Base-by-base conservation (phyloP, 805 yeast genomes). In the Clavispora vitiphila region DNA sequence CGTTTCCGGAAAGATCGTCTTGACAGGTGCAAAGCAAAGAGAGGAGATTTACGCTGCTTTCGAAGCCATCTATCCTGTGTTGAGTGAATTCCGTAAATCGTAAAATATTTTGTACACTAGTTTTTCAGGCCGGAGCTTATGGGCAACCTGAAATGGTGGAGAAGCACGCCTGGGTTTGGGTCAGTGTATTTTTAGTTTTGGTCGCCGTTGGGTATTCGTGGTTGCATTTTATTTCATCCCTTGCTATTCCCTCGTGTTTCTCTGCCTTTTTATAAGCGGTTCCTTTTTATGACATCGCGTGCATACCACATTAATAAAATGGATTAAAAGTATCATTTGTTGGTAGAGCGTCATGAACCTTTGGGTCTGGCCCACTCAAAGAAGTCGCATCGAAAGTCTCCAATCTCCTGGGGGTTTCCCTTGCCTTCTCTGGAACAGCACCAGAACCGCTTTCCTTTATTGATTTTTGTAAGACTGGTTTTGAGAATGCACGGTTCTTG, bases 11-110 rank as follows among this genome's bases (percentile, higher is more conserved):
- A 93, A 93, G 65, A 93, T 93, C 67, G 99, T 93, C 39, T 73
- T 93, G 54, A 93, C 99, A 7, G 99, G 99, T 74, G 99, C 99
- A 15, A 93, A 93, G 65, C 97, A 93, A 67, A 84, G 99, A 65
- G 98, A 93, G 64, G 99, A 93, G 65, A 93, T 93, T 50, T 93
- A 93, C 62, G 95, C 90, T 56, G 99, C 99, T 5, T 93, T 93
- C 64, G 99, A 91, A 64, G 95, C 97, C 46, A 93, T 93, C 39
- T 93, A 91, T 66, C 99, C 99, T 38, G 99, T 93, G 66, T 76
- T 93, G 75, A 90, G 95, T 71, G 98, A 93, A 75, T 93, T 91
- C 73, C 82, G 98, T 64, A 93, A 93, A 66, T 77, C 78, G 43
- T 80, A 59, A 64, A 35, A 29, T 29, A 29, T 29, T 29, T 21